phyloP scores from a whole-genome alignment of 163 green algal species.

The Volvox carteri region DNA sequence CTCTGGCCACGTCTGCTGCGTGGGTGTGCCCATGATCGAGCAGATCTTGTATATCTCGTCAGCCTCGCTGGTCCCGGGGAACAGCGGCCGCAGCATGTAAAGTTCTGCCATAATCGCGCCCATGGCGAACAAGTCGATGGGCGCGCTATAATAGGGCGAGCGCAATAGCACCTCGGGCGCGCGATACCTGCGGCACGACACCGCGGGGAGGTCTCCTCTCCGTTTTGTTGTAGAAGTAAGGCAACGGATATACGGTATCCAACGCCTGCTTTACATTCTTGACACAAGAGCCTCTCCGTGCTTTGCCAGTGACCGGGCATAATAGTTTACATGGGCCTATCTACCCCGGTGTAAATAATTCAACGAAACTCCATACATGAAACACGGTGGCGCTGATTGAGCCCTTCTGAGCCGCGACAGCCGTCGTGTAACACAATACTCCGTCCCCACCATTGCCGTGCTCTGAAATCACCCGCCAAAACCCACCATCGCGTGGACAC shows the following conservation, averaged over 20 bases:
- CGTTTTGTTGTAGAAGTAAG: background rate
- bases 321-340: no score
- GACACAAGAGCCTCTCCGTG: no score
- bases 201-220: no score
- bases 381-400: no score
- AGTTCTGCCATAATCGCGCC: slow-evolving; percentile 97
- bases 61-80: slow-evolving; percentile 87
- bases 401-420: no score
- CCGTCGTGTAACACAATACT: no score
- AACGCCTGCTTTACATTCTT: no score
- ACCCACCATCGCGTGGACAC: slow-evolving; percentile 91
- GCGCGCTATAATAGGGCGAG: slow-evolving; percentile 85
- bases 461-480: background rate
- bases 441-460: no score
- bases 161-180: slow-evolving; percentile 93
- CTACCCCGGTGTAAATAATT: no score
- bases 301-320: no score
- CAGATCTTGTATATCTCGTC: slow-evolving; percentile 97
- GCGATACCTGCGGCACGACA: slow-evolving; percentile 80
- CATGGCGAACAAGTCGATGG: slow-evolving; percentile 96
- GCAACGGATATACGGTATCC: no score
- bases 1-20: slow-evolving; percentile 86
- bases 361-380: no score
- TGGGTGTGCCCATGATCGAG: slow-evolving; percentile 91
- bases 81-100: slow-evolving; percentile 94